These are phyloP conservation scores for Calycina marina DNA, from an alignment of 2,329 filamentous ascomycete species.

Conservation along the genomic window DNA sequence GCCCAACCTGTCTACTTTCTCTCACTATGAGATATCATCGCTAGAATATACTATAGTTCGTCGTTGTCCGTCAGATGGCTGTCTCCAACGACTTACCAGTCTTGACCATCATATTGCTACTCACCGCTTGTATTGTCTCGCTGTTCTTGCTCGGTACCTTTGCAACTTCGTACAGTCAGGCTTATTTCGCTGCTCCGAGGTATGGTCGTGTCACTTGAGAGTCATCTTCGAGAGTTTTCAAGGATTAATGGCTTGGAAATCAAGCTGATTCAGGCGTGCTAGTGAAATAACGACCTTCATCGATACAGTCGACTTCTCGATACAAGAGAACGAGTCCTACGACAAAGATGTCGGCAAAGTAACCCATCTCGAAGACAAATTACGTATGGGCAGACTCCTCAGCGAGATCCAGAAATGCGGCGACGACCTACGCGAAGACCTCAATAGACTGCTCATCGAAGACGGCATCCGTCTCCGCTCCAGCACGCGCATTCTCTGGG, in stretches of 20 bases:
- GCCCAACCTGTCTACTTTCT: too few relatives aligned
- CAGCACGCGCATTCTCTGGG: constrained; percentile 42
- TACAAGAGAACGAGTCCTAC: constrained; percentile 49
- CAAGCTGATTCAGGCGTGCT: too few relatives aligned
- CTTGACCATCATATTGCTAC: constrained; percentile 34
- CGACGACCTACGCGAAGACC: constrained; percentile 45
- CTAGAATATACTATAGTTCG: constrained; percentile 4
- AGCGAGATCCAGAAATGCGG: constrained; percentile 46
- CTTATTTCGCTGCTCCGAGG: constrained; percentile 45
- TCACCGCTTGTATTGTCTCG: constrained; percentile 42
- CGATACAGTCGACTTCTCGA: constrained; percentile 42
- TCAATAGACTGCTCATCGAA: constrained; percentile 35
- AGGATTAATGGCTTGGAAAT: too few relatives aligned
- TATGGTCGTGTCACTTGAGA: too few relatives aligned
- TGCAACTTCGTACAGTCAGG: constrained; percentile 35
- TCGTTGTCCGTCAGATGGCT: constrained; percentile 14
- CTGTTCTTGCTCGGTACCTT: constrained; percentile 39
- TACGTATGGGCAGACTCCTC: constrained; percentile 41
- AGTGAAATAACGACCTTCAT: constrained; percentile 41
- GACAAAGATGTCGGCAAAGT: constrained; percentile 44
- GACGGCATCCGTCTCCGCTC: constrained; percentile 32
- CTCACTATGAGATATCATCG: constrained; percentile 8
- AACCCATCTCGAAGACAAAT: constrained; percentile 44
- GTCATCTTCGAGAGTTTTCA: too few relatives aligned
- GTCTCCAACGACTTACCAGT: constrained; percentile 17